Base-by-base conservation (phyloP, 192 early-diverging fungal species). In the Coemansia sp. region DNA sequence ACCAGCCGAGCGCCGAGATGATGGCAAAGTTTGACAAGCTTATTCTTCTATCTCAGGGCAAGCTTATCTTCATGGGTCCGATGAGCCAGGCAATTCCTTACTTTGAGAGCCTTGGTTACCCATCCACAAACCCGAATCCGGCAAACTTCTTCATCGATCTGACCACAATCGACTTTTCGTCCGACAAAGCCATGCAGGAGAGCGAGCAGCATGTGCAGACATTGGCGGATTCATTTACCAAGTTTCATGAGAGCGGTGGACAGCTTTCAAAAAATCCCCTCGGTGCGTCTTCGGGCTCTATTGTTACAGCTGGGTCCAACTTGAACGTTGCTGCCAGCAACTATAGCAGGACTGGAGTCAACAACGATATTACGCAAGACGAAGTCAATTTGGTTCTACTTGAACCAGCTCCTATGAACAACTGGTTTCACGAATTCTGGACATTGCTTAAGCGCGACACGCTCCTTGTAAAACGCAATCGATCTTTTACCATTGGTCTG, bases 121-220 rank as follows among this genome's bases (percentile, higher is more conserved):
- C 75, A 17, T 94, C 91, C 58, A 93, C 94, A 24, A 88, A 89
- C 10, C 92, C 88, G 65, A 97, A 97, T 58, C 87, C 93, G 45
- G 94, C 94, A 10, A 93, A 97, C 61, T 94, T 74, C 57, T 67
- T 80, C 49, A 73, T 80, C 34, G 78, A 80, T 55, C 73, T n/a
- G n/a, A n/a, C n/a, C n/a, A n/a, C n/a, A 50, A 60, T 76, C n/a
- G 64, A 76, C 56, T 63, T 67, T 57, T 57, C 61, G 33, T 76
- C 73, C 49, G 61, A 61, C 13, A 53, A 76, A 25, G 67, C 63
- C 21, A 57, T 69, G 15, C 60, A 62, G 52, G 51, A 24, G 19
- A 70, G 73, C 38, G 45, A 49, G 17, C 61, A 57, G 52, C 52
- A 64, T 17, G 68, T 74, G 40, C 64, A 68, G 43, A 53, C 52